phyloP scores from a whole-genome alignment of 345 rosid species.

The Euclidium syriacum region DNA sequence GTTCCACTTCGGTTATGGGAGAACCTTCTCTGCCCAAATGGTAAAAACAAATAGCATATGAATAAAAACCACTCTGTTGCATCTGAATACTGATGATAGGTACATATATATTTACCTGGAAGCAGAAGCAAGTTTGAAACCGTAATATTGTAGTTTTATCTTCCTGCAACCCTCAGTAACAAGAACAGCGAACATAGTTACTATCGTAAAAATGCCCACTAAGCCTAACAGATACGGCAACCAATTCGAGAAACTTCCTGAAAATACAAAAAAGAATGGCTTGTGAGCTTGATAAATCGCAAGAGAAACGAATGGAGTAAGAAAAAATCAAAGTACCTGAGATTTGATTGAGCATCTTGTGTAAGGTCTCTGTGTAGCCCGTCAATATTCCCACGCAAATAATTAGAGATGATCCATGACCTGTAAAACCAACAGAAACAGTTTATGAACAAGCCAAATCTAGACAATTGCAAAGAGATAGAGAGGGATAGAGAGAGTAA shows the following conservation, averaged over 20 bases:
- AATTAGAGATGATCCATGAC: slow-evolving; percentile 88
- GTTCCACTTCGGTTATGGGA: slow-evolving; percentile 90
- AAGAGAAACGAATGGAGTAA: slow-evolving; percentile 1
- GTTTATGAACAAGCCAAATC: background rate
- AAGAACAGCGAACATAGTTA: slow-evolving; percentile 94
- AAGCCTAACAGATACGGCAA: slow-evolving; percentile 69
- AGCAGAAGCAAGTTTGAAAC: slow-evolving; percentile 90
- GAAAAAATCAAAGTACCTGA: slow-evolving; percentile 49
- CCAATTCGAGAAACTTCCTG: slow-evolving; percentile 70
- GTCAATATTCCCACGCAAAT: slow-evolving; percentile 93
- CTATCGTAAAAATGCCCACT: slow-evolving; percentile 63
- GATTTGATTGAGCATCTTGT: slow-evolving; percentile 83
- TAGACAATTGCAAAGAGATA: background rate
- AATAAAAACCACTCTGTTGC: background rate
- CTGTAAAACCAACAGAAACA: slow-evolving; percentile 41
- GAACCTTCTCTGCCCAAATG: slow-evolving; percentile 67
- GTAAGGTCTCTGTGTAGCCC: slow-evolving; percentile 83
- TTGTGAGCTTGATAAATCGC: background rate
- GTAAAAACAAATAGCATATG: slow-evolving; percentile 16
- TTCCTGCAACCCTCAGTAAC: slow-evolving; percentile 98
- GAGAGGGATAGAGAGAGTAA: background rate
- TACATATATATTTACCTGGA: slow-evolving; percentile 54
- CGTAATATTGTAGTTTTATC: slow-evolving; percentile 88
- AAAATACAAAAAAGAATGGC: slow-evolving; percentile 12
- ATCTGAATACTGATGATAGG: slow-evolving; percentile 4